Conservation (phyloP, 768 basidiomycete species). For the Goffeauzyma gilvescens region DNA sequence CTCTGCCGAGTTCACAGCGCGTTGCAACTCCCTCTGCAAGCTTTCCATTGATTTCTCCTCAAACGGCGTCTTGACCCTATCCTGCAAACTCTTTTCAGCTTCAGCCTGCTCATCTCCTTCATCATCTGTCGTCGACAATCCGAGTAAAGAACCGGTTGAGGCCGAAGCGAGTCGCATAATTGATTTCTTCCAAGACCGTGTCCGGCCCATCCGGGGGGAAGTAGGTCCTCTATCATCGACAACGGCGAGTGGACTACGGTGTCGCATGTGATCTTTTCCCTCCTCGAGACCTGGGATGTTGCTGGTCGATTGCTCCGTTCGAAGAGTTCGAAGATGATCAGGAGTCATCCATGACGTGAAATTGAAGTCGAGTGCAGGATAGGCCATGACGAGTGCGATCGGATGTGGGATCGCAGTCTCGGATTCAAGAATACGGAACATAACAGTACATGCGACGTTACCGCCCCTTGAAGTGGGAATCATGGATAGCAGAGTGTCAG, state of each 20-base stretch:
- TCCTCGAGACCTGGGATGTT: slow-evolving; percentile 55
- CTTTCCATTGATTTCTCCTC: slow-evolving; percentile 23
- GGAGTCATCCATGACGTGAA: slow-evolving; percentile 77
- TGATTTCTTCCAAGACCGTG: no score
- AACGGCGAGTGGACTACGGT: slow-evolving; percentile 78
- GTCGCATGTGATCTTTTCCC: slow-evolving; percentile 71
- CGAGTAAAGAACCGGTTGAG: no score
- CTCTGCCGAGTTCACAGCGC: slow-evolving; percentile 36
- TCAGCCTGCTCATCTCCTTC: no score
- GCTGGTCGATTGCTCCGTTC: slow-evolving; percentile 69
- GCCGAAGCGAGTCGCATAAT: no score
- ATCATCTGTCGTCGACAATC: slow-evolving; percentile 29
- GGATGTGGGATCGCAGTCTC: slow-evolving; percentile 47
- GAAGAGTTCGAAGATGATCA: slow-evolving; percentile 59
- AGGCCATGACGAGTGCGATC: slow-evolving; percentile 65
- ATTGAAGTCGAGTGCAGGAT: slow-evolving; percentile 89
- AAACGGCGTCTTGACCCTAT: slow-evolving; percentile 38
- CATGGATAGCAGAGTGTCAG: neutral
- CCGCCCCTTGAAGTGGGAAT: slow-evolving; percentile 63
- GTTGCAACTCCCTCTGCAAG: slow-evolving; percentile 39
- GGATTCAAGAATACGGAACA: slow-evolving; percentile 65
- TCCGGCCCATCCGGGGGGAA: no score
- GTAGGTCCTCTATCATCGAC: no score
- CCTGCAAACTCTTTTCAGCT: slow-evolving; percentile 55
- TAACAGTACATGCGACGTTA: slow-evolving; percentile 61